These are phyloP conservation scores for Chrysanthemum lavandulifolium DNA, from an alignment of 129 eudicot species.

Conservation along the genomic window DNA sequence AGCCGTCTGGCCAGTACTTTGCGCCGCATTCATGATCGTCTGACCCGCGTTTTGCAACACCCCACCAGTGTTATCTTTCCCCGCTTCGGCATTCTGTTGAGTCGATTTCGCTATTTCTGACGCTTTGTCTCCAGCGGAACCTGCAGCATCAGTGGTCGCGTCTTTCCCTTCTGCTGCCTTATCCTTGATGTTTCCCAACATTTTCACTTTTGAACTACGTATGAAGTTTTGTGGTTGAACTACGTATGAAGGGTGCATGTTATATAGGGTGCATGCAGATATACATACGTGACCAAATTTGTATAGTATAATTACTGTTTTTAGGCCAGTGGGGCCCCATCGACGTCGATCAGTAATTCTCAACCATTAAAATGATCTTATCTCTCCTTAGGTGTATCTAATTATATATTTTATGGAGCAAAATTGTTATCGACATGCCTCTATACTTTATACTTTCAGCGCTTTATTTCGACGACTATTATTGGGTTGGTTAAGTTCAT, in stretches of 20 bases:
- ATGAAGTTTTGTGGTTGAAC: constrained; percentile 34
- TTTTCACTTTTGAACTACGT: constrained; percentile 22
- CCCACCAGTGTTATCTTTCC: constrained; percentile 62
- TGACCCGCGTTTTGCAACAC: constrained; percentile 38
- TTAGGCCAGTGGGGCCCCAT: too few species aligned
- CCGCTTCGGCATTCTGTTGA: constrained; percentile 53
- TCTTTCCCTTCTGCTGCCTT: constrained; percentile 50
- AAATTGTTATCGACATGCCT: too few species aligned
- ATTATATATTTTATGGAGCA: not conserved
- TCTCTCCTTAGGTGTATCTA: too few species aligned
- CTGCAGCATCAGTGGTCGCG: constrained; percentile 39
- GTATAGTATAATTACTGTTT: too few species aligned
- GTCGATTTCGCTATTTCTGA: constrained; percentile 45
- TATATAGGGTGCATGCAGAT: constrained; percentile 9
- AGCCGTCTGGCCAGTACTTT: constrained; percentile 42
- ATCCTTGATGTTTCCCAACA: constrained; percentile 37
- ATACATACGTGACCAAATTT: not conserved
- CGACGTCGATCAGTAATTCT: too few species aligned
- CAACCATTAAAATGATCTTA: too few species aligned
- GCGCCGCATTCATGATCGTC: too few species aligned
- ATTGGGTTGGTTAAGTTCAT: too few species aligned
- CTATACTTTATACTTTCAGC: too few species aligned
- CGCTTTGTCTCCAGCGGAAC: constrained; percentile 37
- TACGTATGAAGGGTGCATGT: not conserved
- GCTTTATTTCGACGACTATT: too few species aligned